A percentile compares a stretch with the other conserved stretches of the same genome.
Evolutionary conservation across 208 protist genomes (phyloP).

Genomic region (Chromosphaera perkinsii): DNA sequence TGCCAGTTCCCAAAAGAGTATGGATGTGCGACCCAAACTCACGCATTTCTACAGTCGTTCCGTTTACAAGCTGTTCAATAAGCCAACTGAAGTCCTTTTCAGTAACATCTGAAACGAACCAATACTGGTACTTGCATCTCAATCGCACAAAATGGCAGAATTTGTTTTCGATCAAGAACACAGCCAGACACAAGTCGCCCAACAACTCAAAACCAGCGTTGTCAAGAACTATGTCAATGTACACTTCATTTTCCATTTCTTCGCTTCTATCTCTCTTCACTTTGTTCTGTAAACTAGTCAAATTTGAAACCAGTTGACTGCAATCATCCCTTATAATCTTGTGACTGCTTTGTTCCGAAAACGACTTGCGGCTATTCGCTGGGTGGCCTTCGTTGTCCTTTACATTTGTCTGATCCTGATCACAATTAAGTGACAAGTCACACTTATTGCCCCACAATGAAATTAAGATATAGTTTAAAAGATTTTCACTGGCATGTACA

Average conservation of each 20-base stretch:
- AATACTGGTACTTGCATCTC: neutral
- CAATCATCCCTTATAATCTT: no score
- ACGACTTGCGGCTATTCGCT: neutral
- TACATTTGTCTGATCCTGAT: neutral
- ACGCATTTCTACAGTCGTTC: neutral
- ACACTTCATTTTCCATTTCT: neutral
- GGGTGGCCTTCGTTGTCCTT: neutral
- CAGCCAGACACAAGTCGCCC: conserved; percentile 1
- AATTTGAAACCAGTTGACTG: no score
- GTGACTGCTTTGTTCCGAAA: no score
- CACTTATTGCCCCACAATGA: conserved; percentile 11
- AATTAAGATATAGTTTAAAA: neutral
- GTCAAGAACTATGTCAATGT: conserved; percentile 12
- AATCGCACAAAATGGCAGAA: neutral
- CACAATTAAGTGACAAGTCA: neutral
- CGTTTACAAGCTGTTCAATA: conserved; percentile 1
- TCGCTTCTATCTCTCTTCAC: neutral
- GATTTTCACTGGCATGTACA: neutral
- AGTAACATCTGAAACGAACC: conserved; percentile 15
- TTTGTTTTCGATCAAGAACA: neutral
- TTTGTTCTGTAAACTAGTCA: no score
- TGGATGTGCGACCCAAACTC: neutral
- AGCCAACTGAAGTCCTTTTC: neutral
- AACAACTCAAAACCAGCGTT: conserved; percentile 14
- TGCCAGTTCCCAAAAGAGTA: neutral